These are phyloP conservation scores for Coemansia sp. DNA, from an alignment of 192 early-diverging fungal species.

Conservation along the genomic window DNA sequence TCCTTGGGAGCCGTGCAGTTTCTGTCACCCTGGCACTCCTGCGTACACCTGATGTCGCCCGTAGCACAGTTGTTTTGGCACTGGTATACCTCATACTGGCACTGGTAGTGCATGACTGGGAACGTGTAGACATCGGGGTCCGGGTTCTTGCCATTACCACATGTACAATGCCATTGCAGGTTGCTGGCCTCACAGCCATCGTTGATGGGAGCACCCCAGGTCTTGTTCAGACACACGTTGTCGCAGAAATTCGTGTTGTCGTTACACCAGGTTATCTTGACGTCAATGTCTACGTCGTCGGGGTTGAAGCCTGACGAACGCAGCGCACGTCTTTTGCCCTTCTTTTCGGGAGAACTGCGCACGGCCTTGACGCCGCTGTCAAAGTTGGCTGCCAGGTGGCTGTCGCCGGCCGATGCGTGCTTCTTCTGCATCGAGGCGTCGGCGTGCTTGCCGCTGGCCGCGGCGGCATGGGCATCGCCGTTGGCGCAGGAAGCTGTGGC, in stretches of 20 bases:
- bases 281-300: slow-evolving; percentile 31
- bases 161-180: slow-evolving; percentile 49
- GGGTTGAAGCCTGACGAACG: slow-evolving; percentile 38
- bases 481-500: slow-evolving; percentile 19
- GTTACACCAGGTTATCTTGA: slow-evolving; percentile 50
- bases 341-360: slow-evolving; percentile 13
- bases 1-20: slow-evolving; percentile 53
- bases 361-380: slow-evolving; percentile 20
- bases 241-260: slow-evolving; percentile 53
- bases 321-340: slow-evolving; percentile 21
- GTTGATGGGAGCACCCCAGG: slow-evolving; percentile 46
- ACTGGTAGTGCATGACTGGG: slow-evolving; percentile 52
- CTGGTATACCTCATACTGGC: slow-evolving; percentile 45
- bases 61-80: slow-evolving; percentile 53
- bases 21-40: slow-evolving; percentile 49
- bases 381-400: not conserved
- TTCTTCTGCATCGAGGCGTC: not conserved
- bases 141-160: slow-evolving; percentile 52
- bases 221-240: slow-evolving; percentile 53
- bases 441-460: not conserved
- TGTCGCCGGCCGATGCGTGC: not conserved
- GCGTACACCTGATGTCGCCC: slow-evolving; percentile 51
- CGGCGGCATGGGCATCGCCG: not conserved
- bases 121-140: slow-evolving; percentile 50
- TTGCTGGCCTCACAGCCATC: slow-evolving; percentile 42